These are phyloP conservation scores for Hypoxylon sp. DNA, from an alignment of 2,329 filamentous ascomycete species.

Conservation along the genomic window DNA sequence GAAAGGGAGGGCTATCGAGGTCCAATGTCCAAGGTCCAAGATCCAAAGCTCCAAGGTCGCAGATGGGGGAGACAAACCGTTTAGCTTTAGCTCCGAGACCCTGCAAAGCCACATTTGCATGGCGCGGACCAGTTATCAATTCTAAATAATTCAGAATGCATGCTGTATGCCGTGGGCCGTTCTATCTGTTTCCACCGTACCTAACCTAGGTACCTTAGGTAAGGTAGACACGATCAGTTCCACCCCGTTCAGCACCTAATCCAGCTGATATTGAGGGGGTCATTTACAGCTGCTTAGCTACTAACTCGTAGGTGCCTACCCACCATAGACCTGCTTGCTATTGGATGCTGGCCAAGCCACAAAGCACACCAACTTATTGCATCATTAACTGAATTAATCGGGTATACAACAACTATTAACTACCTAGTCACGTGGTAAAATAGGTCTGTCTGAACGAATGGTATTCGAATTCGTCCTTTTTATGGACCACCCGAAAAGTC, in stretches of 20 bases:
- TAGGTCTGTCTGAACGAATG: too few species aligned
- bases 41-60: background rate
- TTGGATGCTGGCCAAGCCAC: background rate
- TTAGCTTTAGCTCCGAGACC: conserved; percentile 31
- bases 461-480: too few species aligned
- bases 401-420: too few species aligned
- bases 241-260: conserved; percentile 2
- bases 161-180: conserved; percentile 29
- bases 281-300: conserved; percentile 4
- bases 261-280: conserved; percentile 1
- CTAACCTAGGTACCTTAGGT: too few species aligned
- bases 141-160: too few species aligned
- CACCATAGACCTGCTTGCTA: background rate
- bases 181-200: conserved; percentile 24
- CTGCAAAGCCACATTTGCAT: conserved; percentile 23
- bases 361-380: background rate
- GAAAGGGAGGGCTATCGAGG: conserved; percentile 37
- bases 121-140: background rate
- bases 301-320: background rate
- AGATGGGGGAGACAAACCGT: conserved; percentile 21
- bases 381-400: too few species aligned
- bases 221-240: background rate
- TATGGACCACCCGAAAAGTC: conserved; percentile 21
- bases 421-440: too few species aligned
- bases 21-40: conserved; percentile 24